Base-by-base conservation (phyloP, 1,284 basidiomycete species). In the Cryptococcus amylolentus region DNA sequence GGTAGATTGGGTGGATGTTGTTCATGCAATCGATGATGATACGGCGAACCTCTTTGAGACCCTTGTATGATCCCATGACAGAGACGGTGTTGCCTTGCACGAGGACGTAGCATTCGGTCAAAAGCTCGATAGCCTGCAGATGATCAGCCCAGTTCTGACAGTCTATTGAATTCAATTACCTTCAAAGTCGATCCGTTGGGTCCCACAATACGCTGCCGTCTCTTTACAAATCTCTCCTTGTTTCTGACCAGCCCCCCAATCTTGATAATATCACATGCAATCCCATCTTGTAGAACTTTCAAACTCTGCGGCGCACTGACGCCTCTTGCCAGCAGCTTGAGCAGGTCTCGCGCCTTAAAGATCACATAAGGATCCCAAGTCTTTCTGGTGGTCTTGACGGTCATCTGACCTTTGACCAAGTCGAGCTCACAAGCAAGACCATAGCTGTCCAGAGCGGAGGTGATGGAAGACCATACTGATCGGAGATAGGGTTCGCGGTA, bases 11-110 rank as follows among this genome's bases (percentile, higher is more conserved):
- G 72, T 99, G 96, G 51, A 98, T 89, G 72, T 99, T 99, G 80
- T 91, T 95, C 91, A 99, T 96, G 80, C 96, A 99, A 75, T 99
- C 96, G 51, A 98, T 78, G 28, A 99, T 85, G 66, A 98, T 97
- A 57, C 94, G 78, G 55, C 96, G 84, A 4, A 98, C 95, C 75
- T 98, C 94, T 75, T 98, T 98, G 41, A 99, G 80, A 0, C 89
- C 88, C 74, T 95, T 97, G 80, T 89, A 92, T 0, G 89, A 86
- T 2, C 96, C 96, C 94, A 98, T 98, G 3, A 91, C 92, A 46
- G 91, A 91, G 54, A 99, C 96, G 0, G 96, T 99, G 76, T 86
- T 98, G 57, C 96, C 96, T 81, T 98, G 96, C 0, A 99, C 95
- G 26, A 99, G 83, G 8, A 99, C 90, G 72, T 98, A 99, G 72